These are phyloP conservation scores for Silene noctiflora DNA, from an alignment of 179 eudicot species.

Conservation along the genomic window DNA sequence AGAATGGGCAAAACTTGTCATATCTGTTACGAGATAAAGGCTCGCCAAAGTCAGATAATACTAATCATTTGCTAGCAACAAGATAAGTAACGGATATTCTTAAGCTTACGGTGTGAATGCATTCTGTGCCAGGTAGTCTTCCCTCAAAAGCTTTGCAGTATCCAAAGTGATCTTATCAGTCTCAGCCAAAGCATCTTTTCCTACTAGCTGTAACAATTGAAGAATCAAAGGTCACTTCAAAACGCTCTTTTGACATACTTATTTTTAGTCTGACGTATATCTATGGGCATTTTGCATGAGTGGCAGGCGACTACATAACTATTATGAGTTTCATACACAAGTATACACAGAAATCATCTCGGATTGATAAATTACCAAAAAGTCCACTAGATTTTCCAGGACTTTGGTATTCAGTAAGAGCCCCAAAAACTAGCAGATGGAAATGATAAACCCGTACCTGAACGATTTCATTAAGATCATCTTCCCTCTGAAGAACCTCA, in stretches of 20 bases:
- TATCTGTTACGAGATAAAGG: conserved; percentile 46
- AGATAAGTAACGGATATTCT: neutral
- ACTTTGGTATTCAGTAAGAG: neutral
- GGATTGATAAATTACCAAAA: neutral
- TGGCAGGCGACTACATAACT: neutral
- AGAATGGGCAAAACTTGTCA: conserved; percentile 97
- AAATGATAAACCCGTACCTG: conserved; percentile 48
- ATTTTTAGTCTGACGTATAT: neutral
- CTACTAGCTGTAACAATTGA: conserved; percentile 69
- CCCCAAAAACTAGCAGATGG: neutral
- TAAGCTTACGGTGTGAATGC: conserved; percentile 93
- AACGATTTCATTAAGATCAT: conserved; percentile 94
- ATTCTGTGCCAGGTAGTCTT: conserved; percentile 98
- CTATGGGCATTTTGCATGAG: neutral
- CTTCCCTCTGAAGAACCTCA: conserved; percentile 94
- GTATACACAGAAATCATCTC: neutral
- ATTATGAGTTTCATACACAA: neutral
- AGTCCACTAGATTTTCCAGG: neutral
- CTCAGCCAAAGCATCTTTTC: conserved; percentile 98
- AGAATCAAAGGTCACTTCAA: conserved; percentile 7
- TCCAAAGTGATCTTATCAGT: conserved; percentile 89
- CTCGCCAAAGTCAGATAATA: neutral
- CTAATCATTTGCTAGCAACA: conserved; percentile 7
- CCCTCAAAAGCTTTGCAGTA: conserved; percentile 98
- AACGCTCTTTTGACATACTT: neutral